These are phyloP conservation scores for Tricholoma furcatifolium DNA, from an alignment of 768 basidiomycete species.

Conservation along the genomic window DNA sequence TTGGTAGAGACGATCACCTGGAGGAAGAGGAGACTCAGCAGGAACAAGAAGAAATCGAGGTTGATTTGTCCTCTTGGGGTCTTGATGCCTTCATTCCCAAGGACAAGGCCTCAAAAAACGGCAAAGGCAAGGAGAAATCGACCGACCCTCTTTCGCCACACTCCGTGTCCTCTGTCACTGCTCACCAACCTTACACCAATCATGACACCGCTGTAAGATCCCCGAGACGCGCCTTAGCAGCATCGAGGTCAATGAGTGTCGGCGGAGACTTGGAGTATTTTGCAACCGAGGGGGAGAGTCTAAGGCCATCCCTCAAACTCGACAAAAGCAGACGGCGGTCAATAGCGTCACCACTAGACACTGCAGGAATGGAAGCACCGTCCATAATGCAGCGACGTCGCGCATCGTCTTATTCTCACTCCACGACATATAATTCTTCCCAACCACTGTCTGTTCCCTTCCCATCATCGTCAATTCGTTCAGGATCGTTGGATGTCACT, in stretches of 20 bases:
- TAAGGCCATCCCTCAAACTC: slow-evolving; percentile 32
- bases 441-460: slow-evolving; percentile 55
- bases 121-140: slow-evolving; percentile 40
- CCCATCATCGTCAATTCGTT: slow-evolving; percentile 53
- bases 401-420: slow-evolving; percentile 47
- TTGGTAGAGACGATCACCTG: slow-evolving; percentile 59
- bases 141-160: slow-evolving; percentile 38
- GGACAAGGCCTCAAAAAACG: slow-evolving; percentile 50
- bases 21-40: slow-evolving; percentile 47
- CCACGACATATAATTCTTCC: slow-evolving; percentile 39
- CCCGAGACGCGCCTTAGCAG: slow-evolving; percentile 38
- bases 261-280: slow-evolving; percentile 55
- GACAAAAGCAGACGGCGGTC: slow-evolving; percentile 51
- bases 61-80: slow-evolving; percentile 84
- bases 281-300: slow-evolving; percentile 21
- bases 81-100: slow-evolving; percentile 75
- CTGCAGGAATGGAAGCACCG: slow-evolving; percentile 43
- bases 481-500: slow-evolving; percentile 37
- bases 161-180: slow-evolving; percentile 38
- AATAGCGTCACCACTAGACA: slow-evolving; percentile 56
- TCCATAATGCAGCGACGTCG: slow-evolving; percentile 46
- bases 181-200: slow-evolving; percentile 41
- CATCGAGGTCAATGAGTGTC: slow-evolving; percentile 63
- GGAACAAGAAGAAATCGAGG: slow-evolving; percentile 60
- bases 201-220: slow-evolving; percentile 32